Percentiles rank a stretch among this genome's conserved stretches.
Conservation (phyloP, 208 protist species). For the Trypanosoma platydactyli region DNA sequence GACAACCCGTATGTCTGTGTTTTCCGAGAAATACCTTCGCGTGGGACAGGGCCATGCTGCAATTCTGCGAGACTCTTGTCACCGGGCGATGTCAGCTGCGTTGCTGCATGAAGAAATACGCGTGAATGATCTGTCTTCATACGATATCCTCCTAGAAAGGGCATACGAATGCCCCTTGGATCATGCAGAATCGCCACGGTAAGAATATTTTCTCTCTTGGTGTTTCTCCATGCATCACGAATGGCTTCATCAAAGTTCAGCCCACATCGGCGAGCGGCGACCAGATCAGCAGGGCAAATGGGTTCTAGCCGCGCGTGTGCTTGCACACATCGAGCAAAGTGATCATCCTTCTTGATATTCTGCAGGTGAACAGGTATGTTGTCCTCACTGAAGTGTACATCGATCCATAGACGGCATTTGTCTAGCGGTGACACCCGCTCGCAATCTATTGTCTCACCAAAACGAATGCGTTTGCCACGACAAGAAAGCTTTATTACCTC, state of each 20-base stretch:
- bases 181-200: slow-evolving; percentile 46
- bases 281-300: slow-evolving; percentile 52
- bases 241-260: slow-evolving; percentile 73
- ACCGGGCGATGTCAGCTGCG: slow-evolving; percentile 81
- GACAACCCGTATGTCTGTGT: slow-evolving; percentile 92
- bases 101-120: slow-evolving; percentile 89
- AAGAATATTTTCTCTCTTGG: slow-evolving; percentile 17
- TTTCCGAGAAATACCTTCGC: slow-evolving; percentile 60
- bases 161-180: slow-evolving; percentile 40
- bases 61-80: slow-evolving; percentile 43
- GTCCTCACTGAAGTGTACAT: slow-evolving; percentile 23
- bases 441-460: slow-evolving; percentile 56
- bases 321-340: slow-evolving; percentile 49
- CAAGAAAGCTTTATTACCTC: slow-evolving; percentile 57
- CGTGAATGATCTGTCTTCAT: slow-evolving; percentile 59
- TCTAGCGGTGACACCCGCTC: slow-evolving; percentile 33
- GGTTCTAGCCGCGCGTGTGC: slow-evolving; percentile 43
- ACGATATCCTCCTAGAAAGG: slow-evolving; percentile 94
- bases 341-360: slow-evolving; percentile 36
- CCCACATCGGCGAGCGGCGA: slow-evolving; percentile 52
- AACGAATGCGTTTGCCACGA: slow-evolving; percentile 59
- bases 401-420: slow-evolving; percentile 24
- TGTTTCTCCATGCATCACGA: slow-evolving; percentile 28
- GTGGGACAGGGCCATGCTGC: slow-evolving; percentile 58
- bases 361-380: slow-evolving; percentile 60